Base-by-base conservation (phyloP, 2,329 filamentous ascomycete genomes). In the Diplodia sapinea region DNA sequence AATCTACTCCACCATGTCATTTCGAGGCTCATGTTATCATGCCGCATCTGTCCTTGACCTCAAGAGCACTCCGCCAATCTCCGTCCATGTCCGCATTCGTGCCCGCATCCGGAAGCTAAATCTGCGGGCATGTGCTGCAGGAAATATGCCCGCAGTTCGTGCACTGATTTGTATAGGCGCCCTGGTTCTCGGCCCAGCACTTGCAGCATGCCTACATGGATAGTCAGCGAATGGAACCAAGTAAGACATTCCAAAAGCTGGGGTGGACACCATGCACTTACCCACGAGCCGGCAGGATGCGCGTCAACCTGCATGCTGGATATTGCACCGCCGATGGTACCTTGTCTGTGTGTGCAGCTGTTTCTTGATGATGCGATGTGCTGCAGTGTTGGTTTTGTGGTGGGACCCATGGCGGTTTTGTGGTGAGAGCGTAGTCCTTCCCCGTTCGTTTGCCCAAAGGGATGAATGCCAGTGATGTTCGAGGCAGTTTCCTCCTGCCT, bases 171-270 rank as follows among this genome's bases (percentile, higher is more conserved):
- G 59, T 51, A n/a, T 63, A 63, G 31, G 33, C 47, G 13, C 59
- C 59, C 59, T 63, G 59, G 31, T 63, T 17, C 20, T 63, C 59
- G 11, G 59, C 50, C 59, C 59, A 63, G 47, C 59, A 63, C 59
- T 63, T 63, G 47, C 59, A 63, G 31, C 59, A 63, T 8, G 59
- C 51, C 59, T 63, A 6, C 7, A 31, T 7, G 15, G 17, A 23
- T 23, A 17, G 36, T 62, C 23, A 62, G 57, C 43, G 36, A n/a
- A 15, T 4, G 8, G 5, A 33, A 8, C 3, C 31, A 33, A 7
- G 1, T 12, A 2, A 50, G 12, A 12, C 4, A 29, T n/a, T 7
- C 31, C 23, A 26, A 8, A 9, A 11, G 23, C 12, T 1, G 3
- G 26, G 2, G 36, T 9, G 29, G 29, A 12, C 15, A 20, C 5